phyloP scores from a whole-genome alignment of 2,329 filamentous ascomycete genomes.

The Beauveria sp. region DNA sequence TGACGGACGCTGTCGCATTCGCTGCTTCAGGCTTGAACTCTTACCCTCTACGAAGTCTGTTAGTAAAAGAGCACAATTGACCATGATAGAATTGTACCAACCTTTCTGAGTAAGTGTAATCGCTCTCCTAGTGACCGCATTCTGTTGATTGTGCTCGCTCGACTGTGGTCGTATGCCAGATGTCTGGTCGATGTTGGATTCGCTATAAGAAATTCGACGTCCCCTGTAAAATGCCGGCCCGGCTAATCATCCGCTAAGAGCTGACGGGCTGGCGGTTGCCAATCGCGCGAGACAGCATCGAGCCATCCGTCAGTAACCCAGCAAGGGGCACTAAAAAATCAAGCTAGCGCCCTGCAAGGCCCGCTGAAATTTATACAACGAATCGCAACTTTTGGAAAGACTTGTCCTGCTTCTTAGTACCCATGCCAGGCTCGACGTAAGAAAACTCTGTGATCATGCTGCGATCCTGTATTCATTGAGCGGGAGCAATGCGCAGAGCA shows the following conservation, averaged over 20 bases:
- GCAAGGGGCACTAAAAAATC: slow-evolving; percentile 2
- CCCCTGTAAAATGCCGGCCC: slow-evolving; percentile 20
- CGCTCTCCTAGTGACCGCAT: slow-evolving; percentile 52
- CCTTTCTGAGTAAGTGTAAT: slow-evolving; percentile 65
- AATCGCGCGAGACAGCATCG: neutral
- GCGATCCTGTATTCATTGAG: neutral
- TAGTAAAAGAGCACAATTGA: slow-evolving; percentile 27
- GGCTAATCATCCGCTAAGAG: slow-evolving; percentile 18
- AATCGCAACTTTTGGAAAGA: neutral
- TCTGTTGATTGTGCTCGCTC: slow-evolving; percentile 3
- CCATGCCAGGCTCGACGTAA: neutral
- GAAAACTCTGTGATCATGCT: neutral
- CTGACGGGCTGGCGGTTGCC: neutral
- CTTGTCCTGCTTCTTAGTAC: no score
- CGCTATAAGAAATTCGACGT: neutral
- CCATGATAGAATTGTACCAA: slow-evolving; percentile 22
- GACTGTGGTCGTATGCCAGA: neutral
- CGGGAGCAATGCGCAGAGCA: slow-evolving; percentile 34
- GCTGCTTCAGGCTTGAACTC: slow-evolving; percentile 11
- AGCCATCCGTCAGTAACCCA: neutral
- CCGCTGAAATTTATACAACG: slow-evolving; percentile 9
- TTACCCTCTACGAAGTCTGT: slow-evolving; percentile 11
- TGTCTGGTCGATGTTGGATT: neutral
- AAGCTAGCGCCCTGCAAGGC: neutral
- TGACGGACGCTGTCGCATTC: slow-evolving; percentile 13